Base-by-base conservation (phyloP, 306 rosid species). In the Prunus salicina region DNA sequence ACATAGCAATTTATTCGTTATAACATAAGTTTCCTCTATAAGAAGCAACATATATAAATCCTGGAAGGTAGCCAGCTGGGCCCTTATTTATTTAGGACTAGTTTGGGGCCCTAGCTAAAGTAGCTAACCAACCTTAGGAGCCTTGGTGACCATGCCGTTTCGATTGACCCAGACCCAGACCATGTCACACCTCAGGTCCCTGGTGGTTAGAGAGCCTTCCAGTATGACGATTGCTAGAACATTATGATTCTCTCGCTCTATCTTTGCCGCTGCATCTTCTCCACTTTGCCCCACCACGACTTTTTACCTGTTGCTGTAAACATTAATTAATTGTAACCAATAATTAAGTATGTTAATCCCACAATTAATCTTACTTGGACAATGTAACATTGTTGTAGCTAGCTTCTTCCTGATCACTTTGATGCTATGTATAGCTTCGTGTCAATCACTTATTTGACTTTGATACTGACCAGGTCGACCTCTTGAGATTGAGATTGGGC, bases 91-190 rank as follows among this genome's bases (percentile, higher is more conserved):
- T 38, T 38, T 6, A 38, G 43, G 43, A 38, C 9, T 38, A 38
- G 43, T 6, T 38, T 38, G 38, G 38, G 5, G 38, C 7, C 38
- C 7, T 32, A 32, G 38, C 38, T 32, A 47, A 9, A 47, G 51
- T 5, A 32, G 38, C 51, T 46, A 82, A 28, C 80, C 83, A 34
- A 62, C 25, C 3, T 5, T 57, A 4, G 88, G 83, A 45, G 69
- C 78, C 22, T 32, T 45, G 52, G 24, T 50, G 57, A 84, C 85
- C 0, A 22, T 2, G 1, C 83, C 80, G 32, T 67, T 22, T 22
- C 74, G 19, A 58, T 87, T 63, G 32, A 84, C 43, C 65, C 78
- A 62, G 52, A 82, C 43, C 55, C 74, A 57, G 45, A 87, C 86
- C 47, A 87, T 62, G 38, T 15, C 3, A 72, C 73, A 57, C 41